Evolutionary conservation across 108 stramenopile genomes (phyloP), one percentile per base, ranked within the genome.

Genomic region (Ochromonas danica): DNA sequence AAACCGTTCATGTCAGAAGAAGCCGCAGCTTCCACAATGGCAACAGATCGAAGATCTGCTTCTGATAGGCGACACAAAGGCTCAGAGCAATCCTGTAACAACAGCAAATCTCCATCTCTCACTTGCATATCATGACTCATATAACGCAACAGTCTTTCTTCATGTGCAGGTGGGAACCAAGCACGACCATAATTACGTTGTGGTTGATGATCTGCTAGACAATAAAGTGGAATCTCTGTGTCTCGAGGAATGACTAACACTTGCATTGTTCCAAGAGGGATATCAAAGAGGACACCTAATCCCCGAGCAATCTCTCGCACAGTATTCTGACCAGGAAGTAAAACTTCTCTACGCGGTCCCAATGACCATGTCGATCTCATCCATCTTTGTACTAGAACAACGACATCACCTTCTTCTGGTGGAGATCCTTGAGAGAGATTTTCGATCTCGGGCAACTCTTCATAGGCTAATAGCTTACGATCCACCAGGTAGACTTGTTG

Each of bases 341-440:
- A 41, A 6, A 75, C 72, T 33, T 75, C 72, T 14, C 6, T 30
- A 10, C 27, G n/a, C 31, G 6, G 10, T 6, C 31, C 25, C 17
- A 75, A 33, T 33, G 72, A 75, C 72, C 72, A 75, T 36, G 72
- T 33, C 40, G n/a, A 36, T 10, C 72, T 6, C 6, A 35, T 6
- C 72, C 72, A 75, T 60, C 35, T 17, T 41, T 75, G 72, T 6
- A 75, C 72, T 57, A 33, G 31, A 10, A 75, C 72, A 42, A 60
- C 6, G 36, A 75, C 72, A 45, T 75, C 40, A 14, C 72, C 72
- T 22, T 51, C 45, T 51, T 51, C 45, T 22, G 45, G 45, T 51
- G 45, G 45, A n/a, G n/a, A n/a, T n/a, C n/a, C n/a, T 40, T 40
- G 22, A 31, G 51, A 22, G 3, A 67, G 35, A 6, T 28, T 33